Evolutionary conservation across 1,284 basidiomycete genomes (phyloP).

Genomic region (Ustilago tritici): DNA sequence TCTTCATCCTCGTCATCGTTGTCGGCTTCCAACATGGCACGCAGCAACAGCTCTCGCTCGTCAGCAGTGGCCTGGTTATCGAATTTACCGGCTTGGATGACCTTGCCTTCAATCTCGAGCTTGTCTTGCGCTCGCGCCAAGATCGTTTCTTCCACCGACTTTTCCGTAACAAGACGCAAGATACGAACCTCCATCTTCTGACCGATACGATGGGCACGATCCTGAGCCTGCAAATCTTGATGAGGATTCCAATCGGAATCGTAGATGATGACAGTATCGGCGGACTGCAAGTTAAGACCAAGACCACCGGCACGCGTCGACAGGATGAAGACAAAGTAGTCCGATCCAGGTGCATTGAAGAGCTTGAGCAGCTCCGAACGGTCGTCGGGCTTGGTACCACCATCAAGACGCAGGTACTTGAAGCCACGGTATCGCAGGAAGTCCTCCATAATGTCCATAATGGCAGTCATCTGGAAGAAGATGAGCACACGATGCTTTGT

Average conservation of each 20-base stretch:
- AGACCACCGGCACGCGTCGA: slow-evolving; percentile 97
- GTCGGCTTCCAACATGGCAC: slow-evolving; percentile 72
- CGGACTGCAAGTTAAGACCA: slow-evolving; percentile 96
- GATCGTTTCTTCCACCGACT: slow-evolving; percentile 98
- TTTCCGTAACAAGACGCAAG: slow-evolving; percentile 94
- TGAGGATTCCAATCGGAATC: slow-evolving; percentile 72
- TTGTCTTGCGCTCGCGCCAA: slow-evolving; percentile 93
- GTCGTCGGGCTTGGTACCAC: slow-evolving; percentile 97
- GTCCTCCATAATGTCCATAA: slow-evolving; percentile 99
- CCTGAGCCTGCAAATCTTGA: slow-evolving; percentile 84
- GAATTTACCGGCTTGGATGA: slow-evolving; percentile 88
- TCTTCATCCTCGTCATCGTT: slow-evolving; percentile 70
- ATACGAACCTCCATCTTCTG: slow-evolving; percentile 99
- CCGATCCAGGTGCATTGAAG: slow-evolving; percentile 92
- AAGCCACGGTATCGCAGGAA: slow-evolving; percentile 91
- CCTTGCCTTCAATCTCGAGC: slow-evolving; percentile 99
- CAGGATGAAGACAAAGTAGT: slow-evolving; percentile 84
- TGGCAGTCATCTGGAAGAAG: slow-evolving; percentile 99
- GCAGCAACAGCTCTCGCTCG: slow-evolving; percentile 94
- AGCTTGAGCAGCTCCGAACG: slow-evolving; percentile 87
- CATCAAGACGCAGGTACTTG: slow-evolving; percentile 94
- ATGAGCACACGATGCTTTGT: slow-evolving; percentile 95
- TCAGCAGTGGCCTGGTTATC: slow-evolving; percentile 98
- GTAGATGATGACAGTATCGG: slow-evolving; percentile 98
- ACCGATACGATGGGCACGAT: slow-evolving; percentile 95